Percentiles rank a stretch among this genome's conserved stretches.
Evolutionary conservation across 2,329 filamentous ascomycete species (phyloP).

Genomic region (Colletotrichum sp.): DNA sequence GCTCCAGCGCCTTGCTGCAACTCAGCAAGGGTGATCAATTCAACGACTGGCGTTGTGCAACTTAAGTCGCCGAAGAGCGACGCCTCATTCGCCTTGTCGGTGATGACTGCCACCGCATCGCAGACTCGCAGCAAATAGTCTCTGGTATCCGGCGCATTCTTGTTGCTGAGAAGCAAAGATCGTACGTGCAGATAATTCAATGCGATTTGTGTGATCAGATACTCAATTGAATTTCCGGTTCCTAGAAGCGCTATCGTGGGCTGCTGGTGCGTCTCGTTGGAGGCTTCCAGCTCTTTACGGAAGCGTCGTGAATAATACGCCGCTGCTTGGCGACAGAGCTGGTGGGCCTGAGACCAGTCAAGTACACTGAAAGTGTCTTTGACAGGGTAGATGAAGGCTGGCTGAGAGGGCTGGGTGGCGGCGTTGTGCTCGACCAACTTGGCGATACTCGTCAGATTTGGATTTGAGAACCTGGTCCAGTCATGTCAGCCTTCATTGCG

Average conservation of each 20-base stretch:
- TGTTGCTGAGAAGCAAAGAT: constrained; percentile 4
- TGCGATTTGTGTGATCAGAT: constrained; percentile 2
- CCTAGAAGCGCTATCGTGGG: constrained; percentile 5
- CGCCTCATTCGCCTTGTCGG: neutral
- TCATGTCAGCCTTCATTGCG: neutral
- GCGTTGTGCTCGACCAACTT: constrained; percentile 3
- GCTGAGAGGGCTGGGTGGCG: neutral
- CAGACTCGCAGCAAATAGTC: neutral
- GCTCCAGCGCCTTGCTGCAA: neutral
- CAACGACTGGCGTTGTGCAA: neutral
- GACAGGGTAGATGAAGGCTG: neutral
- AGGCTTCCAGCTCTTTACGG: neutral
- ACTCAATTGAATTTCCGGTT: neutral
- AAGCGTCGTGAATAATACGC: neutral
- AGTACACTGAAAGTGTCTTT: neutral
- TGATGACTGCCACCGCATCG: neutral
- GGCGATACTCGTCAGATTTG: neutral
- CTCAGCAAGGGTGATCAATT: neutral
- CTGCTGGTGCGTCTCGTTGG: neutral
- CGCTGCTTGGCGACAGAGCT: neutral
- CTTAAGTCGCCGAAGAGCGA: neutral
- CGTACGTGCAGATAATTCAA: neutral
- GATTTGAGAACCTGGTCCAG: neutral
- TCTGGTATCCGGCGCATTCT: neutral
- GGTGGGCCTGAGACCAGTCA: neutral